Base-by-base conservation (phyloP, 345 rosid species). In the Passiflora organensis region DNA sequence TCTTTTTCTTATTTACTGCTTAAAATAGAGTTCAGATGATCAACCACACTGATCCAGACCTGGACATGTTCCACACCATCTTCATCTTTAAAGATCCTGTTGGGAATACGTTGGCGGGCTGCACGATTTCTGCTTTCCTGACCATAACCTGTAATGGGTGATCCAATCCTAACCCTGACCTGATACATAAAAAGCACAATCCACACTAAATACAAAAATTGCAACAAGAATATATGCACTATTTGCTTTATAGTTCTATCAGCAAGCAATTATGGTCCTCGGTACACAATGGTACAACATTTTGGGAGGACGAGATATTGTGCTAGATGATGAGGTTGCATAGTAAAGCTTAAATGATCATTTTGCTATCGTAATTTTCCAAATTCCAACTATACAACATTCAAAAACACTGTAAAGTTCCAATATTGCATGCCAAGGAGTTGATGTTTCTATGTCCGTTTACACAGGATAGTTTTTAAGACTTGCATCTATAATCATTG, bases 81-180 rank as follows among this genome's bases (percentile, higher is more conserved):
- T 67, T 89, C 99, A 72, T 93, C 99, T 1, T 87, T 84, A 63
- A 71, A 89, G 53, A 78, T 44, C 72, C 74, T 84, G 65, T 84
- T 78, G 2, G 95, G 94, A 58, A 93, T 89, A 28, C 86, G 87
- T 66, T 93, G 99, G 48, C 99, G 95, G 42, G 96, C 96, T 55
- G 89, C 95, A 28, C 99, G 89, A 67, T 93, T 93, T 69, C 95
- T 80, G 43, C 84, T 84, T 76, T 93, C 99, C 62, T 89, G 96
- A 61, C 96, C 99, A 68, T 86, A 93, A 36, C 99, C 99, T 16
- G 84, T 93, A 64, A 93, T 84, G 14, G 99, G 99, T 15, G 91
- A 78, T 72, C 99, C 99, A 70, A 93, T 89, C 79, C 99, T 81
- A 63, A 86, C 85, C 70, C 91, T 77, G 21, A 93, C 95, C 99